Conservation (phyloP, 441 rosid genomes). For the Rhodomyrtus psidioides region DNA sequence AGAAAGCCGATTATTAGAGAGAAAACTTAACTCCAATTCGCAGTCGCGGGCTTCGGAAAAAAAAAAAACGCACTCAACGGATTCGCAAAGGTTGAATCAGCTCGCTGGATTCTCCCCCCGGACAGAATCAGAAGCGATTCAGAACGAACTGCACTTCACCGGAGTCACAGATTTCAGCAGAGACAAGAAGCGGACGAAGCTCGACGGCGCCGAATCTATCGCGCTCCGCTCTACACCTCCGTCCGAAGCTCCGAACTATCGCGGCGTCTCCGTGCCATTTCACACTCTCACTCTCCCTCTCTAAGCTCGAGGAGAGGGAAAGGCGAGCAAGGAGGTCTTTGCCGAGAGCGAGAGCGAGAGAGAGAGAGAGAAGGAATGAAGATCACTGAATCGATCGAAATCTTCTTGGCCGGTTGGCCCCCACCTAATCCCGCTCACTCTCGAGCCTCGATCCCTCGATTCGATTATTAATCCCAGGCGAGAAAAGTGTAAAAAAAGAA, state of each 20-base stretch:
- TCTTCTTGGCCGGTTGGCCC: neutral
- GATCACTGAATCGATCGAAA: neutral
- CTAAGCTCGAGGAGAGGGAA: neutral
- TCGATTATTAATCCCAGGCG: neutral
- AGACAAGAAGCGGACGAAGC: neutral
- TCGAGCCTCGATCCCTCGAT: neutral
- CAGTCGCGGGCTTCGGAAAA: neutral
- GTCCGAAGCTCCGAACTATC: neutral
- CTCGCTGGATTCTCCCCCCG: neutral
- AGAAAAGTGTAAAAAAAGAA: neutral
- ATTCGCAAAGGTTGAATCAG: neutral
- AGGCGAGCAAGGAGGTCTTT: neutral
- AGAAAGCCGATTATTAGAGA: neutral
- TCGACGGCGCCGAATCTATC: neutral
- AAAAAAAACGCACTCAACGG: neutral
- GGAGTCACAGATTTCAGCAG: neutral
- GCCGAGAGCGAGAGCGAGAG: neutral
- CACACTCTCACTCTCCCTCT: neutral
- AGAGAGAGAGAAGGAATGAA: neutral
- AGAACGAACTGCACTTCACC: neutral
- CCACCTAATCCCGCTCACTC: neutral
- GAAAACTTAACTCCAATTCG: neutral
- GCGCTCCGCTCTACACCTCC: neutral
- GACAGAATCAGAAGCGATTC: neutral
- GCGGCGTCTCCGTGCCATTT: neutral